Percentiles rank a stretch among this genome's conserved stretches.
phyloP scores from a whole-genome alignment of 495 filamentous ascomycete species.

The Neurospora tetrasperma region DNA sequence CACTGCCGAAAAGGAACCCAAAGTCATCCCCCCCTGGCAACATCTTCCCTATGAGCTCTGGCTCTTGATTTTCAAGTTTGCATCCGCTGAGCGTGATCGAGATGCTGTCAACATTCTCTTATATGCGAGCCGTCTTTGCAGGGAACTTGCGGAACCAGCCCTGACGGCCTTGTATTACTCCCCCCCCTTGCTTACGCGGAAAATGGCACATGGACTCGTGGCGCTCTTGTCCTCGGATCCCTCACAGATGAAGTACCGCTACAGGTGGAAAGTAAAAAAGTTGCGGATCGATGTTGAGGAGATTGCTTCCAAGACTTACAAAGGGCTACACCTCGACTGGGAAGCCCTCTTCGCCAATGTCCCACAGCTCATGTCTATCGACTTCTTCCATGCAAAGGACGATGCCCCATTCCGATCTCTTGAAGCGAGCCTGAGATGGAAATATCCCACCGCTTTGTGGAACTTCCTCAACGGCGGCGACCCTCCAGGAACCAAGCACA shows the following conservation, averaged over 20 bases:
- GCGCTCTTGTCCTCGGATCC: constrained; percentile 26
- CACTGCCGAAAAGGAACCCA: neutral
- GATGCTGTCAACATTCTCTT: constrained; percentile 48
- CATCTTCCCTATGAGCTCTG: constrained; percentile 64
- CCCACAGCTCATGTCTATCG: constrained; percentile 41
- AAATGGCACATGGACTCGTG: constrained; percentile 33
- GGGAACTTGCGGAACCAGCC: constrained; percentile 60
- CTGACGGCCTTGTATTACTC: constrained; percentile 61
- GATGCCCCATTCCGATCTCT: constrained; percentile 43
- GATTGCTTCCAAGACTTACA: constrained; percentile 21
- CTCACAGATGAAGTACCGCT: constrained; percentile 37
- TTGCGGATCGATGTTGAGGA: constrained; percentile 53
- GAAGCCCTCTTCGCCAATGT: constrained; percentile 29
- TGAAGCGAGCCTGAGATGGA: constrained; percentile 45
- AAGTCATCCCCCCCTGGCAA: constrained; percentile 53
- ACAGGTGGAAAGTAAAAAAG: constrained; percentile 58
- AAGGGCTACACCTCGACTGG: constrained; percentile 33
- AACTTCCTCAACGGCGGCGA: constrained; percentile 31
- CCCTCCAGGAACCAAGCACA: neutral
- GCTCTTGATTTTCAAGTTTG: constrained; percentile 55
- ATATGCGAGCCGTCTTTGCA: constrained; percentile 50
- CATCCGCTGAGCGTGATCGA: constrained; percentile 43
- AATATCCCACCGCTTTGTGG: constrained; percentile 52
- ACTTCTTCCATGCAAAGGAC: constrained; percentile 45
- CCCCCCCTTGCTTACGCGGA: constrained; percentile 46